Evolutionary conservation across 1,284 basidiomycete species (phyloP).

Genomic region (Ustilago xerochloae): DNA sequence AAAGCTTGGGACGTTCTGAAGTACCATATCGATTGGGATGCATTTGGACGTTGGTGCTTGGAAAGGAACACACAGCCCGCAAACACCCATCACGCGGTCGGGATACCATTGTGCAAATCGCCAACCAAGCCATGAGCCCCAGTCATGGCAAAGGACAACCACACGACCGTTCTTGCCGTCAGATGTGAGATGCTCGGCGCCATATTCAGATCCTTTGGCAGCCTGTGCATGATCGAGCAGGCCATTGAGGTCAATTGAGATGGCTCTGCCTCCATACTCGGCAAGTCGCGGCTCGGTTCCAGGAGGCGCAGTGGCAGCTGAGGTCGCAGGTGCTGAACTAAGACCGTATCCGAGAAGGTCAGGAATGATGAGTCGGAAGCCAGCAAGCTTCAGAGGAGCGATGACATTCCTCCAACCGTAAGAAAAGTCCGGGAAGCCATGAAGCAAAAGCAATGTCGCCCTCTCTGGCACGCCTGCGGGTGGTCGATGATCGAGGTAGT

Average conservation of each 20-base stretch:
- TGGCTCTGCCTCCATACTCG: conserved; percentile 54
- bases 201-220: conserved; percentile 37
- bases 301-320: conserved; percentile 17
- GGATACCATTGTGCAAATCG: conserved; percentile 51
- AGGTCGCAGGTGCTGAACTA: conserved; percentile 39
- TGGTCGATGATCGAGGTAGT: conserved; percentile 54
- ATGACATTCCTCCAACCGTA: conserved; percentile 48
- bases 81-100: conserved; percentile 52
- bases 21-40: conserved; percentile 39
- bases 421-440: conserved; percentile 59
- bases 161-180: conserved; percentile 46
- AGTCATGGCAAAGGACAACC: conserved; percentile 58
- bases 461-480: conserved; percentile 34
- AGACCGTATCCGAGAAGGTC: conserved; percentile 58
- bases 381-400: conserved; percentile 40
- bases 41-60: conserved; percentile 38
- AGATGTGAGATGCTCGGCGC: conserved; percentile 28
- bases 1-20: conserved; percentile 48
- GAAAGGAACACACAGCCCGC: conserved; percentile 53
- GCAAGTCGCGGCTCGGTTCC: conserved; percentile 36
- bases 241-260: conserved; percentile 53
- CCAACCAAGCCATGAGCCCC: conserved; percentile 60
- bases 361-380: conserved; percentile 55
- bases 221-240: conserved; percentile 52
- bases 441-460: conserved; percentile 53